Evolutionary conservation across 108 stramenopile species (phyloP), one percentile per base, ranked within the genome.

Genomic region (Cylindrotheca fusiformis): DNA sequence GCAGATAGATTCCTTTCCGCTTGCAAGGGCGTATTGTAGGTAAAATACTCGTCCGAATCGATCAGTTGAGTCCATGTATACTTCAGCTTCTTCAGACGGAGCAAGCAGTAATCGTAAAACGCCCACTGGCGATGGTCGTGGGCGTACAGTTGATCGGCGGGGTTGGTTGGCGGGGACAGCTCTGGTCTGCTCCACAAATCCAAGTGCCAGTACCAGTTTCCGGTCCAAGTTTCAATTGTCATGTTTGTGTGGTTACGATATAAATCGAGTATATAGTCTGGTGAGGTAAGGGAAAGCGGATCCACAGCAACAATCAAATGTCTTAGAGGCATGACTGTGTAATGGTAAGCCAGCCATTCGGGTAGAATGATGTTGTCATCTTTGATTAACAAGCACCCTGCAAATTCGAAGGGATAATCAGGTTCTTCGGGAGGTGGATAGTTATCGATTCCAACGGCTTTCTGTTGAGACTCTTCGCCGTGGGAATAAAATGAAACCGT

Each of bases 321-420:
- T n/a, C 72, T 54, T 1, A 82, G 52, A 3, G 63, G 69, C 36
- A 78, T 12, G 5, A 60, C 57, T 25, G 53, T 49, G 31, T 73
- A 82, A 54, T 82, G 81, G 36, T 75, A 82, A 27, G 81, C 81
- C 12, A 82, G 17, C 81, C 77, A 82, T 66, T 82, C 81, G 2
- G 29, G 23, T 12, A 82, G 32, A 1, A 60, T 48, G 48, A 62
- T 63, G 33, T 77, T 82, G 66, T 75, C 76, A 50, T 82, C 77
- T 66, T 52, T 74, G 36, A 70, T 36, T 32, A 82, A 22, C 6
- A 78, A 14, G 60, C 77, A 82, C 0, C 74, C 81, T 41, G 36
- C 6, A 14, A 41, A 41, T n/a, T n/a, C n/a, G n/a, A n/a, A n/a
- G n/a, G n/a, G n/a, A n/a, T n/a, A n/a, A n/a, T n/a, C n/a, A n/a